Evolutionary conservation across 768 basidiomycete genomes (phyloP).

Genomic region (Cyathus striatus): DNA sequence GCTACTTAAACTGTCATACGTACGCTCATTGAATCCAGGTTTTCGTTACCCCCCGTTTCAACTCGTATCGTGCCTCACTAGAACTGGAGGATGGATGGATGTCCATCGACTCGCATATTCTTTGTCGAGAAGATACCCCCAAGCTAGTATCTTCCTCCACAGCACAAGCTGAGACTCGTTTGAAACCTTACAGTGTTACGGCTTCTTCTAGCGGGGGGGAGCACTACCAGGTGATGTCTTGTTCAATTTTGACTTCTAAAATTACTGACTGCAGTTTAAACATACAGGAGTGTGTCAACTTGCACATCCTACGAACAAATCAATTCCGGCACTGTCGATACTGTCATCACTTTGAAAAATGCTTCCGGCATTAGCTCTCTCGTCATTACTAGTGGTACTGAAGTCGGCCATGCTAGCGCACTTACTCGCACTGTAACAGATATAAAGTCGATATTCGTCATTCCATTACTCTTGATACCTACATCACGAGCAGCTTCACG

Average conservation of each 20-base stretch:
- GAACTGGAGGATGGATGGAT: no score
- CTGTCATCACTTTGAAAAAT: conserved; percentile 20
- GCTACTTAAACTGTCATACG: no score
- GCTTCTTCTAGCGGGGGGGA: conserved; percentile 19
- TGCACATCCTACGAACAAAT: conserved; percentile 22
- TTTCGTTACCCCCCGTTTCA: no score
- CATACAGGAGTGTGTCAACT: conserved; percentile 8
- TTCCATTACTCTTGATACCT: conserved; percentile 15
- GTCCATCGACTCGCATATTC: no score
- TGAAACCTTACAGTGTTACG: conserved; percentile 17
- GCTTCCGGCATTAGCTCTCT: conserved; percentile 50
- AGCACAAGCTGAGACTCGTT: conserved; percentile 17
- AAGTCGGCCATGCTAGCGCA: conserved; percentile 23
- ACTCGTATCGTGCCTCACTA: no score
- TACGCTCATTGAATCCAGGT: no score
- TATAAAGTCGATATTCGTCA: conserved; percentile 23
- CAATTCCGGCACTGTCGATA: conserved; percentile 20
- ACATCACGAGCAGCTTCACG: conserved; percentile 16
- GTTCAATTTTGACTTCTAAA: neutral
- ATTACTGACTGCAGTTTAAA: neutral
- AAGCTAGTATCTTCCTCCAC: no score
- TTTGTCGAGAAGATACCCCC: no score
- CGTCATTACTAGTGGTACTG: conserved; percentile 66
- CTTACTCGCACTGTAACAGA: conserved; percentile 19
- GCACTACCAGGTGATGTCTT: conserved; percentile 11